Percentiles rank a stretch among this genome's conserved stretches.
Conservation (phyloP, 2,329 filamentous ascomycete species). For the Diaporthe nobilis region DNA sequence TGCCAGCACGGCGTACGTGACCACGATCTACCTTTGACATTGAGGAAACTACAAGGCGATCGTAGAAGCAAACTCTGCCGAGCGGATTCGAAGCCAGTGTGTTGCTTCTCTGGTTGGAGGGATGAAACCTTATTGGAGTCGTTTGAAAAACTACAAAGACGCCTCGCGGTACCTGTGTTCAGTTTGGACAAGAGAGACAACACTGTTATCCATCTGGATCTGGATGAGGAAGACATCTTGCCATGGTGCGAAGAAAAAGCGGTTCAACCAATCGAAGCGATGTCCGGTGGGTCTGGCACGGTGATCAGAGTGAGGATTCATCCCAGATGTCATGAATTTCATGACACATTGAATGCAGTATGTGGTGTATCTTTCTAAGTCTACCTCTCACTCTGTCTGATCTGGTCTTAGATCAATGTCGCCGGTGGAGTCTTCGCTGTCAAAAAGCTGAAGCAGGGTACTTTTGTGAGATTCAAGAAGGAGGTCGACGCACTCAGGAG, state of each 20-base stretch:
- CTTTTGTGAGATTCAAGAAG: neutral
- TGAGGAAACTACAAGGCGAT: no score
- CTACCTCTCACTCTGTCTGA: no score
- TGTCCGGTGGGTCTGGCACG: constrained; percentile 22
- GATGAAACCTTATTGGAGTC: no score
- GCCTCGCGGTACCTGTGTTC: neutral
- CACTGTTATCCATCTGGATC: neutral
- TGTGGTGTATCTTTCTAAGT: no score
- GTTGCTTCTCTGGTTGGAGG: no score
- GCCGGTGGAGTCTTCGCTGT: constrained; percentile 22
- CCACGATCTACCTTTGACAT: no score
- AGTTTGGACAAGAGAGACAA: neutral
- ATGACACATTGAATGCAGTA: constrained; percentile 15
- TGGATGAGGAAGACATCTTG: neutral
- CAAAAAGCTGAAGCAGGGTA: neutral
- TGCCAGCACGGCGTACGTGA: no score
- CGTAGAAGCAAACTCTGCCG: neutral
- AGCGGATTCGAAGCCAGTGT: neutral
- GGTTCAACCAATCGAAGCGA: neutral
- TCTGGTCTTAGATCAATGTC: constrained; percentile 22
- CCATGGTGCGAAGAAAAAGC: constrained; percentile 22
- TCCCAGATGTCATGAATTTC: constrained; percentile 1
- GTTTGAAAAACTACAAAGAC: neutral
- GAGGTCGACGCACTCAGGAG: constrained; percentile 21
- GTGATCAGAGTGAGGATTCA: constrained; percentile 16